Evolutionary conservation across 2,329 filamentous ascomycete species (phyloP).

Genomic region (Fusarium annulatum): DNA sequence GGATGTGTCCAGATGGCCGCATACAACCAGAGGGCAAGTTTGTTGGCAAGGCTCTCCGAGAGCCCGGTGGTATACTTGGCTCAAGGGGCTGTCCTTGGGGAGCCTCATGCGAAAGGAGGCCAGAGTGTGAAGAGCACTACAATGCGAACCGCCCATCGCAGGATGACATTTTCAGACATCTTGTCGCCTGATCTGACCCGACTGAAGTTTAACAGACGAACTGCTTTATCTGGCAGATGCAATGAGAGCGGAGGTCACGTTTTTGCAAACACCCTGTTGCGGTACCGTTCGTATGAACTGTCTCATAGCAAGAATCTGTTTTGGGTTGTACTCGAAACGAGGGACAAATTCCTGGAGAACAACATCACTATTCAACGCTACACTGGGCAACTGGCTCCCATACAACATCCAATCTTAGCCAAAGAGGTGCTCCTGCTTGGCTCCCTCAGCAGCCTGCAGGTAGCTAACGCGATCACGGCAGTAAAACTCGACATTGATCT

Average conservation of each 20-base stretch:
- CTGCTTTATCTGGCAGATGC: neutral
- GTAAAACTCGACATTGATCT: slow-evolving; percentile 64
- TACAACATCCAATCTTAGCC: slow-evolving; percentile 16
- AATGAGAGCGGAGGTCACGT: neutral
- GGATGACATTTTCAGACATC: rapidly evolving
- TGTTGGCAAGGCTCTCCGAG: neutral
- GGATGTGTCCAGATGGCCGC: neutral
- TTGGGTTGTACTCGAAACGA: neutral
- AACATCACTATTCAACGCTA: neutral
- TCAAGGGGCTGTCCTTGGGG: neutral
- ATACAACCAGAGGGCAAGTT: neutral
- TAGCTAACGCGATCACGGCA: slow-evolving; percentile 61
- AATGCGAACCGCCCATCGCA: rapidly evolving
- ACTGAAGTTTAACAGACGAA: neutral
- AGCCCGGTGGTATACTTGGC: neutral
- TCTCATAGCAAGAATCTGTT: neutral
- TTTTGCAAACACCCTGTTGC: neutral
- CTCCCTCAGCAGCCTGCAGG: slow-evolving; percentile 54
- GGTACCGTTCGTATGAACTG: neutral
- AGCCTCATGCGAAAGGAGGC: rapidly evolving
- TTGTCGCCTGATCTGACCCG: neutral
- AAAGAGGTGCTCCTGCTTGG: slow-evolving; percentile 57
- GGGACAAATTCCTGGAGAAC: neutral
- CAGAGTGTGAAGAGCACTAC: neutral
- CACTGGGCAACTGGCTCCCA: neutral